phyloP scores from a whole-genome alignment of 805 yeast genomes.

The Jamesozyma gamospora region DNA sequence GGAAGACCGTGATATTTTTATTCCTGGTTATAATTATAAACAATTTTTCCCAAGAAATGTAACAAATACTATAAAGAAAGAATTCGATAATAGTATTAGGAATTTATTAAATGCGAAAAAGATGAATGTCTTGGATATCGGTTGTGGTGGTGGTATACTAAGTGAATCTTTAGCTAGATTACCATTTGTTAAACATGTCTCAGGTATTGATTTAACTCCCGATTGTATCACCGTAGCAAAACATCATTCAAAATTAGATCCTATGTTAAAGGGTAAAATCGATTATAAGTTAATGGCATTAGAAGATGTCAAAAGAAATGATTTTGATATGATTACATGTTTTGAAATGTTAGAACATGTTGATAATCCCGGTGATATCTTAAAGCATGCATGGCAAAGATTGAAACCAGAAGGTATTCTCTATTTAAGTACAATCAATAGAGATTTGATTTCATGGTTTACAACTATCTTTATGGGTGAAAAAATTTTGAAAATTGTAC shows the following conservation, averaged over 20 bases:
- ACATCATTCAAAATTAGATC: constrained; percentile 58
- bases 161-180: constrained; percentile 80
- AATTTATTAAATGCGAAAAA: constrained; percentile 25
- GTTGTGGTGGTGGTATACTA: constrained; percentile 97
- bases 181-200: constrained; percentile 49
- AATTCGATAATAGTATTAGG: constrained; percentile 31
- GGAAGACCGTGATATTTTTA: constrained; percentile 37
- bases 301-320: constrained; percentile 41
- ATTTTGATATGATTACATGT: constrained; percentile 72
- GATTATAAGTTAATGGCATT: constrained; percentile 51
- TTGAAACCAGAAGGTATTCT: constrained; percentile 67
- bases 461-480: constrained; percentile 92
- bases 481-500: constrained; percentile 68
- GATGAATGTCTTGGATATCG: constrained; percentile 67
- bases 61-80: constrained; percentile 45
- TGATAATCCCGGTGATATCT: constrained; percentile 65
- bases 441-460: constrained; percentile 79
- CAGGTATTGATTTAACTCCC: constrained; percentile 76
- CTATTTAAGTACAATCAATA: constrained; percentile 83
- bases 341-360: constrained; percentile 96
- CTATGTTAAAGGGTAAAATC: constrained; percentile 45
- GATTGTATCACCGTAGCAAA: constrained; percentile 78
- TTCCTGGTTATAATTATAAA: constrained; percentile 63
- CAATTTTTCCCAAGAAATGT: constrained; percentile 56
- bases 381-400: constrained; percentile 55